Evolutionary conservation across 768 basidiomycete species (phyloP), one percentile per base, ranked within the genome.

Genomic region (Boletus huronensis): DNA sequence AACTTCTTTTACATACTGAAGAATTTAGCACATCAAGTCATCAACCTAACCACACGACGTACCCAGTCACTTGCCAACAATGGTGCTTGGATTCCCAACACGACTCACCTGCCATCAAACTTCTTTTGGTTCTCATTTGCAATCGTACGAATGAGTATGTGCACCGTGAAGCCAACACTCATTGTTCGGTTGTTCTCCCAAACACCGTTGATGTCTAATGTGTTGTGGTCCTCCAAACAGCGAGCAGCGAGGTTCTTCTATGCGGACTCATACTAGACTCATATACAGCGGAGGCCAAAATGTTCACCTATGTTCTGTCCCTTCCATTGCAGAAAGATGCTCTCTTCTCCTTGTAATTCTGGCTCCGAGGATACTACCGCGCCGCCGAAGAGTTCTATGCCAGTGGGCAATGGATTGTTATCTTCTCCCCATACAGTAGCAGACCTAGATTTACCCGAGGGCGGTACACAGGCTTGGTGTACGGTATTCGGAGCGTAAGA

Each of bases 401-500:
- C n/a, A n/a, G 16, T 7, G 2, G 52, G 42, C 8, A 8, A 57
- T n/a, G 4, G 6, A 6, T 14, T 21, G 23, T 2, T 2, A 40
- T 34, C 47, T 8, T 46, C 42, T 32, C 11, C 38, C 3, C 23
- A 32, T 14, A 13, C 31, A 3, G 1, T 13, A 6, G 10, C 25
- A 9, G 50, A 56, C 23, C 31, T 42, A 9, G 60, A 53, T 8
- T 32, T 53, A 8, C 54, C 60, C 2, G 63, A 47, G 3, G 56
- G 58, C 3, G 62, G 69, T 28, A 14, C 55, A 16, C 63, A 28
- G 8, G 67, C 61, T 10, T 65, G 63, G 65, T 69, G 65, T 39
- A 60, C 68, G 2, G 67, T 63, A 6, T 45, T 60, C 1, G 67
- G 68, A 58, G 56, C 50, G 65, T 70, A 58, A 59, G 64, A 42